Evolutionary conservation across 331 rosid genomes (phyloP), one percentile per base, ranked within the genome.

Genomic region (Malus hybrid): DNA sequence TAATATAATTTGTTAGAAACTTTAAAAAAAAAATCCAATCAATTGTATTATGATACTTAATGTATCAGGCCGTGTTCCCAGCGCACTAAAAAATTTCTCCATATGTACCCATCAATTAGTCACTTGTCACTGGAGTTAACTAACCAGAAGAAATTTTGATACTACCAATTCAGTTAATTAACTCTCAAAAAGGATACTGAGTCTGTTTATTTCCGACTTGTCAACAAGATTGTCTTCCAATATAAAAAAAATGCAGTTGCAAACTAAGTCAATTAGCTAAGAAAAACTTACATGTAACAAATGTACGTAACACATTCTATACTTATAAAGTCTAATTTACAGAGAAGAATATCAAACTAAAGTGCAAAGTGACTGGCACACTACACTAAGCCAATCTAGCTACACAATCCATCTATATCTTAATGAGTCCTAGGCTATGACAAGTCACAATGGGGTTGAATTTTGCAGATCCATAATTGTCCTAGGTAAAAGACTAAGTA

Each of bases 311-410:
- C 14, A 3, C 5, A 3, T 39, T 39, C 1, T 9, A 39, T 9
- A 39, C 44, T 39, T 39, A 36, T 0, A 42, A 0, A 42, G 14
- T 42, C 13, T 42, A 42, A 42, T 3, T 42, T 42, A 1, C 48
- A 10, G 0, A 10, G 1, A 0, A 42, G 0, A 1, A 42, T 4
- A 10, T 42, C 4, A 0, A 42, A 42, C 5, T 9, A 9, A 42
- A 0, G 48, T 42, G 48, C 48, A 10, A 42, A 10, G 5, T 42
- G 48, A 1, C 5, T 10, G 48, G 48, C 48, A 10, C 48, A 42
- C 48, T 42, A 10, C 0, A 42, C 48, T 42, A 28, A 10, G 14
- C 5, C 48, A 42, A 42, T 42, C 48, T 0, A 42, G 66, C 19
- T 26, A 11, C 1, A 11, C 34, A 30, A 28, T 29, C 34, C 20